A percentile compares a stretch with the other conserved stretches of the same genome.
Conservation (phyloP, 2,329 filamentous ascomycete genomes). For the Sclerotinia borealis region DNA sequence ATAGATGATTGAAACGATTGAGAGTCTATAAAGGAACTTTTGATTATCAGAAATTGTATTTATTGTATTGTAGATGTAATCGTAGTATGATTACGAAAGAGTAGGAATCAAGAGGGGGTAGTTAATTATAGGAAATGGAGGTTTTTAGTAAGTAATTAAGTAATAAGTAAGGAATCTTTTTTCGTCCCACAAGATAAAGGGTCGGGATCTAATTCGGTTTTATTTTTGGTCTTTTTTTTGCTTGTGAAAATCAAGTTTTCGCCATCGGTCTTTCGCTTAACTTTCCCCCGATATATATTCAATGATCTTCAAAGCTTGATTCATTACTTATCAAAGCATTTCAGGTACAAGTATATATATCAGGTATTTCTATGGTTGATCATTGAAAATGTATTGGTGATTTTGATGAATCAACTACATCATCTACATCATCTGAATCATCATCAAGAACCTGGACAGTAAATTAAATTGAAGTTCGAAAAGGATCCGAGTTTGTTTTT, state of each 20-base stretch:
- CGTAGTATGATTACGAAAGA: background rate
- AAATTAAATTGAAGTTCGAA: too few species aligned
- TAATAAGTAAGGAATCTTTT: background rate
- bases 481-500: too few species aligned
- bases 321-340: background rate
- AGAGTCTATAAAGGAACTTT: background rate
- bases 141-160: background rate
- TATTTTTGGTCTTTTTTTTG: background rate
- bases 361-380: background rate
- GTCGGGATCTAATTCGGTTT: background rate
- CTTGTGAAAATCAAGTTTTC: slow-evolving; percentile 8
- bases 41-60: too few species aligned
- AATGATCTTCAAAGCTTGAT: background rate
- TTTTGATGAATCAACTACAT: background rate
- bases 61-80: background rate
- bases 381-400: background rate
- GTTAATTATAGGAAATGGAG: background rate
- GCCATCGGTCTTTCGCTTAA: background rate
- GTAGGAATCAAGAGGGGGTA: background rate
- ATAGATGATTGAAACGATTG: background rate
- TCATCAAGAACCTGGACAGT: too few species aligned
- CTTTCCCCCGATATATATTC: background rate
- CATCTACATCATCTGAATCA: background rate
- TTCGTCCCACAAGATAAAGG: background rate
- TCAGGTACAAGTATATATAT: too few species aligned